Evolutionary conservation across 2,329 filamentous ascomycete genomes (phyloP).

Genomic region (Juglanconis oblonga): DNA sequence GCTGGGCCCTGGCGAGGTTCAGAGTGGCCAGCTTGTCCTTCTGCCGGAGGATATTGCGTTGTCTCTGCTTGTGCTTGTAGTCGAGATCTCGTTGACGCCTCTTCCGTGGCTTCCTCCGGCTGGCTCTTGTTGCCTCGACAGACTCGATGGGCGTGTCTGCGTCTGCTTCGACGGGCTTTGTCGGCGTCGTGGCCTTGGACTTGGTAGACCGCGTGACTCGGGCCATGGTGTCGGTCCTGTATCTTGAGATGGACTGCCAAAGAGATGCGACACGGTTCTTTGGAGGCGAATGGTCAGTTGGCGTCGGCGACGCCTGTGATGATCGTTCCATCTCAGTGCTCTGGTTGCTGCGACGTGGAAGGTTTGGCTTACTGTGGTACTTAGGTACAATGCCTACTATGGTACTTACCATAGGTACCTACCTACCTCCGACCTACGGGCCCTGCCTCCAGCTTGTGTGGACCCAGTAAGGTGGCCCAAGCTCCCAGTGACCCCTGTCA

Average conservation of each 20-base stretch:
- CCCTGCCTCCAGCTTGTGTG: neutral
- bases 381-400: neutral
- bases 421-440: too few species aligned
- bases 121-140: neutral
- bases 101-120: neutral
- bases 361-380: neutral
- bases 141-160: neutral
- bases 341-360: too few species aligned
- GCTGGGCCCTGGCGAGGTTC: neutral
- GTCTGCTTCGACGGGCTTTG: neutral
- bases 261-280: neutral
- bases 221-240: neutral
- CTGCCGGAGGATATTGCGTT: neutral
- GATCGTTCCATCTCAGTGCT: too few species aligned
- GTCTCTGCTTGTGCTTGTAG: constrained; percentile 2
- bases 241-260: neutral
- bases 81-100: neutral
- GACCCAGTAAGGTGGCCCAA: neutral
- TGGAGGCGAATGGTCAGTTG: neutral
- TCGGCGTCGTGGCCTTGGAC: constrained; percentile 1
- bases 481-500: neutral
- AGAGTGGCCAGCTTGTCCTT: neutral
- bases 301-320: neutral
- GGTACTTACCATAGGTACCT: neutral
- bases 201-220: constrained; percentile 3